A percentile compares a stretch with the other conserved stretches of the same genome.
These are phyloP conservation scores for Microbotryum saponariae DNA, from an alignment of 1,284 basidiomycete genomes.

Conservation along the genomic window DNA sequence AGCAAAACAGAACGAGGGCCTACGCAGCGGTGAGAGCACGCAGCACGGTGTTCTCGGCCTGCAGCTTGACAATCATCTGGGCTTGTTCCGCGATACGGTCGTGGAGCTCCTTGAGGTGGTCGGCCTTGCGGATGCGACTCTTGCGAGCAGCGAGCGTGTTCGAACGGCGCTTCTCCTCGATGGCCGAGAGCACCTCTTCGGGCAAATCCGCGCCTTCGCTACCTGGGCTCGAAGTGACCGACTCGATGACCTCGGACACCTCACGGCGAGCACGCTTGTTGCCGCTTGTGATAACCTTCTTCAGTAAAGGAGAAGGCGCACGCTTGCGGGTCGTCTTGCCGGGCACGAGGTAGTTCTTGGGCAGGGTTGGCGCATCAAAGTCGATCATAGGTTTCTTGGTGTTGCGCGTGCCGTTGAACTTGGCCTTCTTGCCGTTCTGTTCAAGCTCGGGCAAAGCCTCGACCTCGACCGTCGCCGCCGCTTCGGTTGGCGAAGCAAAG, in stretches of 20 bases:
- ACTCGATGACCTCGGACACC: constrained; percentile 47
- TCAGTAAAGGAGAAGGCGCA: constrained; percentile 44
- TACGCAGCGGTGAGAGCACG: no score
- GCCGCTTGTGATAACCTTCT: constrained; percentile 35
- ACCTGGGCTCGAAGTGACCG: no score
- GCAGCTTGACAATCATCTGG: no score
- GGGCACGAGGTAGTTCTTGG: constrained; percentile 49
- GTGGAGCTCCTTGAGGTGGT: constrained; percentile 60
- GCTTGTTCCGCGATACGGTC: constrained; percentile 40
- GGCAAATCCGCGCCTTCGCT: constrained; percentile 42
- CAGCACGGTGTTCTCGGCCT: no score
- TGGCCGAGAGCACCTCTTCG: constrained; percentile 47
- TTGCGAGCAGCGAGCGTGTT: constrained; percentile 72
- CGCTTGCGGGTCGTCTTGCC: constrained; percentile 56
- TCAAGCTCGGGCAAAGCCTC: neutral
- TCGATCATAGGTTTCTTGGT: constrained; percentile 29
- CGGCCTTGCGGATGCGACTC: constrained; percentile 64
- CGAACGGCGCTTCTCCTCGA: constrained; percentile 66
- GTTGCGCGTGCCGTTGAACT: constrained; percentile 34
- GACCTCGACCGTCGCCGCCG: neutral
- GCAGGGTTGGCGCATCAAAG: constrained; percentile 34
- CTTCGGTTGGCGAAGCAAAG: neutral
- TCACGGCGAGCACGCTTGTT: constrained; percentile 47
- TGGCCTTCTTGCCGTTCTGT: constrained; percentile 17
- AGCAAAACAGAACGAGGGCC: no score